A percentile compares a stretch with the other conserved stretches of the same genome.
Conservation (phyloP, 108 stramenopile genomes). For the Aurantiochytrium sp. region DNA sequence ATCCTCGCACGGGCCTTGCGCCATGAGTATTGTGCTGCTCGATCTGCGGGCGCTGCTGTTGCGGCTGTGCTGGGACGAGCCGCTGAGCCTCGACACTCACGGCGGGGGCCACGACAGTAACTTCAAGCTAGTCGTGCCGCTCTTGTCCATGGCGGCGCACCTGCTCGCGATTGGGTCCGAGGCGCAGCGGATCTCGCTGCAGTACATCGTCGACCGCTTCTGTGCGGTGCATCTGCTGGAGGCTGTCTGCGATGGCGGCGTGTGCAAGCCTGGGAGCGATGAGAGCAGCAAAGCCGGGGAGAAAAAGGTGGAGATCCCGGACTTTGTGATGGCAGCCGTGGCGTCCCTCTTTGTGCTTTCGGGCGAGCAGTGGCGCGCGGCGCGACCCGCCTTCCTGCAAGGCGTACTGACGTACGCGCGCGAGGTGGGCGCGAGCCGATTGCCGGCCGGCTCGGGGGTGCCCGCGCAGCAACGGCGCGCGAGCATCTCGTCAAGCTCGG, state of each 20-base stretch:
- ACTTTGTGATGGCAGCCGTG: background rate
- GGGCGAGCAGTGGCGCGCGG: background rate
- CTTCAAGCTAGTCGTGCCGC: slow-evolving; percentile 44
- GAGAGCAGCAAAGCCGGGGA: background rate
- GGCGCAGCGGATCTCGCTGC: background rate
- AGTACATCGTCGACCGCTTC: background rate
- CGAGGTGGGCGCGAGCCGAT: background rate
- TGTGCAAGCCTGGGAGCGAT: too few species aligned
- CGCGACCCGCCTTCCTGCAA: background rate
- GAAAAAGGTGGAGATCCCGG: background rate
- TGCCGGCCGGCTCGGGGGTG: background rate
- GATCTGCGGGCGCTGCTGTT: slow-evolving; percentile 46
- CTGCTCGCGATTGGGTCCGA: background rate
- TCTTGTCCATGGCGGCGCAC: slow-evolving; percentile 34
- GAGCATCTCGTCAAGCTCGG: background rate
- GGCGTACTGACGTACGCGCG: background rate
- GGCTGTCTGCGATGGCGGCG: background rate
- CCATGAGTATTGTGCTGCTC: slow-evolving; percentile 18
- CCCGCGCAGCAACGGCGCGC: background rate
- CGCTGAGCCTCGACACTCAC: slow-evolving; percentile 43
- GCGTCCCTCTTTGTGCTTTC: background rate
- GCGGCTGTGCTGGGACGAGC: slow-evolving; percentile 44
- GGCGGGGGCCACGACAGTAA: slow-evolving; percentile 46
- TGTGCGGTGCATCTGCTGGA: background rate
- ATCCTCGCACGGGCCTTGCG: background rate